These are phyloP conservation scores for Penstemon newberryi DNA, from an alignment of 257 asterid genomes.

Conservation along the genomic window DNA sequence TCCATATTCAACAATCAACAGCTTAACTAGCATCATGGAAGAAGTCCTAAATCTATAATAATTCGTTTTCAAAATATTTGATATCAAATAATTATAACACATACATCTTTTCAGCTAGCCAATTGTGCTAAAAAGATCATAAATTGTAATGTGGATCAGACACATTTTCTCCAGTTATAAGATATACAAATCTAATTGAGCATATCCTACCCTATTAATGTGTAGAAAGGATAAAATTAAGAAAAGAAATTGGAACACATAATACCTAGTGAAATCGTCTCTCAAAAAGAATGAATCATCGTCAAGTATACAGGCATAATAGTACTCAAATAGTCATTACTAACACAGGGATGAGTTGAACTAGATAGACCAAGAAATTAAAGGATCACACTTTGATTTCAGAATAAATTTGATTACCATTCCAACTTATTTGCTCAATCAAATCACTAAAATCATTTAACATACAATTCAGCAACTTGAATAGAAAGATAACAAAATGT, in stretches of 20 bases:
- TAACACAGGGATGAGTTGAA: conserved; percentile 20
- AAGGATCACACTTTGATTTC: neutral
- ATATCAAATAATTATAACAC: neutral
- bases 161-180: conserved; percentile 4
- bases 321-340: conserved; percentile 10
- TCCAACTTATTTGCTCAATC: conserved; percentile 12
- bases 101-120: neutral
- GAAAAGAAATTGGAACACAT: conserved; percentile 9
- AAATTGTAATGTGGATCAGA: conserved; percentile 7
- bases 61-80: neutral
- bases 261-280: conserved; percentile 14
- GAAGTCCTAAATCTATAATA: neutral
- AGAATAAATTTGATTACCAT: conserved; percentile 18
- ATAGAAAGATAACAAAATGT: conserved; percentile 15
- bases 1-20: neutral
- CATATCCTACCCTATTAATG: conserved; percentile 14
- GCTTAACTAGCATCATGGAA: neutral
- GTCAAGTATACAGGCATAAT: conserved; percentile 1
- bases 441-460: conserved; percentile 24
- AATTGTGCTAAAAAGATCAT: neutral
- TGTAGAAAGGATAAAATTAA: conserved; percentile 7
- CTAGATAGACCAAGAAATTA: conserved; percentile 15
- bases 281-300: neutral
- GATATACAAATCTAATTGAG: neutral
- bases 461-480: conserved; percentile 13